phyloP scores from a whole-genome alignment of 805 yeast genomes.

The Candida arabinofermentans region DNA sequence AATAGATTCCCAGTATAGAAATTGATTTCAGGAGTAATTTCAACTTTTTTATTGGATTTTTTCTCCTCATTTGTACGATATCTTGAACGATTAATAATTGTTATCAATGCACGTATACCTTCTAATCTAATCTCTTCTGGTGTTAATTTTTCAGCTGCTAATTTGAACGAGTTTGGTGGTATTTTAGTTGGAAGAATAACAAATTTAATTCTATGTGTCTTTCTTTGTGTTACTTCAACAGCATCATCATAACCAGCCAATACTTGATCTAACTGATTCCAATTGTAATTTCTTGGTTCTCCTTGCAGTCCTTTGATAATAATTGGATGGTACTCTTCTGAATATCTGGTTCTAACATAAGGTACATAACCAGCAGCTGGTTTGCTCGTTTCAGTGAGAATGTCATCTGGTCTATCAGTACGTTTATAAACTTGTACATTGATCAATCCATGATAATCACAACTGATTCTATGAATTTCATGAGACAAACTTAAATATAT shows the following conservation, averaged over 20 bases:
- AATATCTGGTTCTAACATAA: conserved; percentile 74
- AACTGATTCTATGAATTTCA: conserved; percentile 79
- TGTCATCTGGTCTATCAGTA: conserved; percentile 27
- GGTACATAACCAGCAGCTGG: conserved; percentile 38
- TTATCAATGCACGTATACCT: conserved; percentile 70
- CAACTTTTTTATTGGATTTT: conserved; percentile 36
- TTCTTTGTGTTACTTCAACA: conserved; percentile 48
- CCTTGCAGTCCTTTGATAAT: conserved; percentile 52
- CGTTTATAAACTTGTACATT: conserved; percentile 72
- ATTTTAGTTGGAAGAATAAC: conserved; percentile 79
- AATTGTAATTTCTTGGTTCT: conserved; percentile 57
- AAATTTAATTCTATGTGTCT: conserved; percentile 68
- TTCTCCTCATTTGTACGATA: conserved; percentile 42
- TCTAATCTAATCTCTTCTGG: conserved; percentile 92
- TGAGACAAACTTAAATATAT: conserved; percentile 75
- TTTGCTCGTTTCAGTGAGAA: conserved; percentile 19
- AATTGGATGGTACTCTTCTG: conserved; percentile 57
- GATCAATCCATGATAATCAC: conserved; percentile 67
- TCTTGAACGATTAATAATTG: conserved; percentile 55
- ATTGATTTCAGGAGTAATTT: conserved; percentile 65
- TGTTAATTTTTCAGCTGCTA: conserved; percentile 54
- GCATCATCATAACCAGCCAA: conserved; percentile 89
- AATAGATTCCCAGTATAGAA: conserved; percentile 87
- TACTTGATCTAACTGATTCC: conserved; percentile 90
- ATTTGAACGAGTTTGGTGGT: conserved; percentile 45